Evolutionary conservation across 805 yeast species (phyloP), one percentile per base, ranked within the genome.

Genomic region (Hanseniaspora occidentalis): DNA sequence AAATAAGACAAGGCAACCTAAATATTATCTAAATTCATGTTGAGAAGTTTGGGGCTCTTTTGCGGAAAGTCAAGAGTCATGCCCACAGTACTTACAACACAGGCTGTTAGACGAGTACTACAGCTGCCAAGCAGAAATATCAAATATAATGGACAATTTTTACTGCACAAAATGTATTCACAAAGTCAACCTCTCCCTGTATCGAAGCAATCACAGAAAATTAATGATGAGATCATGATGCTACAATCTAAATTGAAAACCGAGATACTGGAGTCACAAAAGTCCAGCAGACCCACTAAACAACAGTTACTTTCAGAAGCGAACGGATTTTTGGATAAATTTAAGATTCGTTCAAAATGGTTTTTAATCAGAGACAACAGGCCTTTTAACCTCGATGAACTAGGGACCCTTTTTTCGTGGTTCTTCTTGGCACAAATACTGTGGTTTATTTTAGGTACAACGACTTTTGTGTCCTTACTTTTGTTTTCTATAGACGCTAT

Each of bases 331-430:
- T 64, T 64, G 50, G 67, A 71, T 34, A 55, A 77, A 22, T 49
- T 74, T 22, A 64, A 64, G n/a, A 69, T 74, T 29, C 59, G 72
- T 31, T 61, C 82, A 39, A 83, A 80, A 54, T 88, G 95, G 95
- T 61, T 77, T 7, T 59, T 88, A 39, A 81, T 84, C 44, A 70
- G 77, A 41, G 79, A 81, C 11, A 74, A 79, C 44, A 69, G 95
- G 22, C 96, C 95, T 2, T 84, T 84, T 63, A 86, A 84, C 51
- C 72, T 80, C 19, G 95, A 88, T 61, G 96, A 88, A 51, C 69
- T 84, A 40, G 71, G 84, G 14, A 96, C 96, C 2, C 65, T 88
- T 47, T 79, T 85, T 49, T 82, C 95, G 9, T 88, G 96, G 96
- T 58, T 89, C 29, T 70, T 89, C 29, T 73, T 89, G 51, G 92